Evolutionary conservation across 306 rosid species (phyloP).

Genomic region (Cyclanthera cordifolia): DNA sequence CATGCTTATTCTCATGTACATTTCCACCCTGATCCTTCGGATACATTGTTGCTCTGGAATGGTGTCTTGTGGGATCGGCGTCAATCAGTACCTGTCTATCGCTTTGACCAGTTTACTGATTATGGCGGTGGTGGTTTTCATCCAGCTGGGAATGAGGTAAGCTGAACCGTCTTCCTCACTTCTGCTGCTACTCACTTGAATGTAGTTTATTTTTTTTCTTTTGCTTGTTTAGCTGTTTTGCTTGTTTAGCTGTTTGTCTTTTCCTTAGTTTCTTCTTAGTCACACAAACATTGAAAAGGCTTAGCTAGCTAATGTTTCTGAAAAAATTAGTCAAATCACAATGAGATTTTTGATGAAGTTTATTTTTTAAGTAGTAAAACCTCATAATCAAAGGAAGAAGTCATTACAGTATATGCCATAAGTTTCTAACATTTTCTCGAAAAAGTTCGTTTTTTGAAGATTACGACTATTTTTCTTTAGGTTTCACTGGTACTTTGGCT

Average conservation of each 20-base stretch:
- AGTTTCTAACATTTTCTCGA: background rate
- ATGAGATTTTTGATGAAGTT: background rate
- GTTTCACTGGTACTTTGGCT: background rate
- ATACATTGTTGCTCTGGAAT: slow-evolving; percentile 88
- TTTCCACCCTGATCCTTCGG: slow-evolving; percentile 79
- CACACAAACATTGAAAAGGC: background rate
- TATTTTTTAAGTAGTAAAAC: background rate
- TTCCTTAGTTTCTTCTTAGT: background rate
- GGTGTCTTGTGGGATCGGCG: slow-evolving; percentile 94
- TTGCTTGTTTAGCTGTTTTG: background rate
- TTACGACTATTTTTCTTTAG: background rate
- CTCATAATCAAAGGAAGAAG: background rate
- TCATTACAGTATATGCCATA: background rate
- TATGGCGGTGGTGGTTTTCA: slow-evolving; percentile 99
- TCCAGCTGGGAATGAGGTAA: slow-evolving; percentile 98
- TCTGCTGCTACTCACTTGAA: background rate
- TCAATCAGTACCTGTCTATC: slow-evolving; percentile 59
- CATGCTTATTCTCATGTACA: slow-evolving; percentile 66
- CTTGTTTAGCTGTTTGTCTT: background rate
- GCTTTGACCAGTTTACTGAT: slow-evolving; percentile 94
- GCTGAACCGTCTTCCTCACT: slow-evolving; percentile 12
- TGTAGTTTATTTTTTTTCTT: background rate
- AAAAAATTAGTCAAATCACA: background rate
- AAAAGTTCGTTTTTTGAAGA: background rate
- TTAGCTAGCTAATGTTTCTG: background rate